Base-by-base conservation (phyloP, 495 filamentous ascomycete species). In the Annulohypoxylon bovei region DNA sequence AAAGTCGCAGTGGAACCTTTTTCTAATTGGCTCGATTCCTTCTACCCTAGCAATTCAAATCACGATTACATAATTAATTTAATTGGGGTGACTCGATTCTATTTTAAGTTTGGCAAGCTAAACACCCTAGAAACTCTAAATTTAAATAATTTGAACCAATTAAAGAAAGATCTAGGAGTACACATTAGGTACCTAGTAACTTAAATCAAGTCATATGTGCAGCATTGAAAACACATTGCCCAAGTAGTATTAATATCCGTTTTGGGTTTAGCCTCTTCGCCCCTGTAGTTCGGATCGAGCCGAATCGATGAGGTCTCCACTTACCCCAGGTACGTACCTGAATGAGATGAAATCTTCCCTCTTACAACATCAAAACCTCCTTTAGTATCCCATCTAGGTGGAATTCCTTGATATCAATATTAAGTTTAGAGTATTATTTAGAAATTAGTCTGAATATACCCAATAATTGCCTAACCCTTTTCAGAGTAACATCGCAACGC, bases 11-110 rank as follows among this genome's bases (percentile, higher is more conserved):
- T 62, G 35, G 57, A 28, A 7, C 22, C 0, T 12, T 18, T 14
- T 12, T 27, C 20, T 22, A n/a, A 67, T 67, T 67, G 64, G 64
- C 27, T 57, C 9, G 20, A 59, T 22, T 49, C 4, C n/a, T n/a
- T 50, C 8, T 50, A 12, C 9, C 46, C n/a, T n/a, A n/a, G n/a
- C n/a, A n/a, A n/a, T n/a, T n/a, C n/a, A n/a, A 9, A 12, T 50
- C 46, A 8, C 5, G 22, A 50, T 25, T 25, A 12, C 25, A n/a
- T 50, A 12, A 49, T 14, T 49, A 46, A 5, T 14, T 40, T n/a
- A n/a, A n/a, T n/a, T n/a, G n/a, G n/a, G n/a, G 5, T 42, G 20
- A 18, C n/a, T 16, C 4, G n/a, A n/a, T n/a, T n/a, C n/a, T n/a
- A n/a, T n/a, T n/a, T n/a, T n/a, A 20, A 42, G 39, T 42, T 42